Evolutionary conservation across 352 stramenopile species (phyloP).

Genomic region (Globisporangium takayamanum): DNA sequence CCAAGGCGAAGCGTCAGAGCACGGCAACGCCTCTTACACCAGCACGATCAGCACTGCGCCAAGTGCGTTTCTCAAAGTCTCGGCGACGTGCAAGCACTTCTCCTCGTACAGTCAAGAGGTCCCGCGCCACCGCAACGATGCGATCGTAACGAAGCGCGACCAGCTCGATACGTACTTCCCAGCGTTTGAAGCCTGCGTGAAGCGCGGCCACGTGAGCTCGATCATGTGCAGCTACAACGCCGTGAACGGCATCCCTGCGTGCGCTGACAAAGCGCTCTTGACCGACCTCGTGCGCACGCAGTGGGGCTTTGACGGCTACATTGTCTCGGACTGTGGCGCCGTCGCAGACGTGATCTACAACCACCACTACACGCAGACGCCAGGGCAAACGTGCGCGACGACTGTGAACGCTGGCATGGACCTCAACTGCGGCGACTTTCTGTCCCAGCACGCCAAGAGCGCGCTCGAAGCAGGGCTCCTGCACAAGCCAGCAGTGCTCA

Average conservation of each 20-base stretch:
- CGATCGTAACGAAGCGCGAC: constrained; percentile 83
- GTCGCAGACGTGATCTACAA: constrained; percentile 69
- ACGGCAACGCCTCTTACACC: background rate
- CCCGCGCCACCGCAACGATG: constrained; percentile 82
- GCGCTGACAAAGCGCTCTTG: constrained; percentile 81
- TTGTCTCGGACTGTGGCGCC: constrained; percentile 89
- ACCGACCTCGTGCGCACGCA: constrained; percentile 60
- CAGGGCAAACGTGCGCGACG: constrained; percentile 43
- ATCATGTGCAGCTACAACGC: constrained; percentile 96
- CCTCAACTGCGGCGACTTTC: constrained; percentile 79
- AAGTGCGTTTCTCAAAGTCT: constrained; percentile 61
- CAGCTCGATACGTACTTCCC: constrained; percentile 88
- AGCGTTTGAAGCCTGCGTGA: constrained; percentile 79
- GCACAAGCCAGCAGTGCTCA: constrained; percentile 45
- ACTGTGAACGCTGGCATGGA: constrained; percentile 71
- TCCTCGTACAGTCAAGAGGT: constrained; percentile 85
- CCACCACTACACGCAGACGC: constrained; percentile 77
- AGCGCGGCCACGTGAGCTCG: constrained; percentile 58
- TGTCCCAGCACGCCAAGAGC: constrained; percentile 48
- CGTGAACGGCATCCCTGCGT: constrained; percentile 89
- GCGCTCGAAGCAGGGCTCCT: constrained; percentile 66
- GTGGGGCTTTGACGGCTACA: constrained; percentile 91
- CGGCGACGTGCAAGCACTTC: constrained; percentile 91
- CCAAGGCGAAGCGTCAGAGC: constrained; percentile 56
- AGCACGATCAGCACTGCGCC: background rate